A percentile compares a stretch with the other conserved stretches of the same genome.
phyloP scores from a whole-genome alignment of 2,329 filamentous ascomycete genomes.

The Claviceps pazoutovae region DNA sequence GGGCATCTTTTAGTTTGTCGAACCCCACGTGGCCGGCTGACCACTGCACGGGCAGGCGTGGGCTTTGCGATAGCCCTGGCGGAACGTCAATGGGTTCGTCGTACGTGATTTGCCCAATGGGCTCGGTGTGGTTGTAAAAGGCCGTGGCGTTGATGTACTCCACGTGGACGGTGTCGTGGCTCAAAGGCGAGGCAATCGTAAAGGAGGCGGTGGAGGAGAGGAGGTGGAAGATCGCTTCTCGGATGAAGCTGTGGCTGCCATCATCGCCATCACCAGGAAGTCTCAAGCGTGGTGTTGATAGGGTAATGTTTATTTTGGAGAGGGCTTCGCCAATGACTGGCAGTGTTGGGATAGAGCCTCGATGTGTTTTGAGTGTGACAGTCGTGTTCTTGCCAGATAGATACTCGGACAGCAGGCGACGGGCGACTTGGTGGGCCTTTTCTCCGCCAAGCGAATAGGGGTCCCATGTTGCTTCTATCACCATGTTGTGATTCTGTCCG shows the following conservation, averaged over 20 bases:
- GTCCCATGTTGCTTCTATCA: constrained; percentile 60
- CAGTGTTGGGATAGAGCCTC: constrained; percentile 57
- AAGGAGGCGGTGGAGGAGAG: constrained; percentile 79
- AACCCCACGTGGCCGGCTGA: constrained; percentile 65
- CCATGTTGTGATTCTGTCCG: constrained; percentile 59
- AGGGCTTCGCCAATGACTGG: constrained; percentile 61
- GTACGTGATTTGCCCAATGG: constrained; percentile 65
- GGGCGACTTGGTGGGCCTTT: constrained; percentile 47
- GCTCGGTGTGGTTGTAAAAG: constrained; percentile 66
- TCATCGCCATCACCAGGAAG: constrained; percentile 30
- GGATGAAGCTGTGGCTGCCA: constrained; percentile 53
- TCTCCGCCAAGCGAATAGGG: constrained; percentile 48
- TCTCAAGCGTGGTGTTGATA: constrained; percentile 55
- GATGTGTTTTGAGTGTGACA: constrained; percentile 58
- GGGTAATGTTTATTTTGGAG: constrained; percentile 54
- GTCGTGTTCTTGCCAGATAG: constrained; percentile 79
- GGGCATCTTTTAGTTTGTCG: constrained; percentile 61
- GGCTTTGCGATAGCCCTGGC: constrained; percentile 59
- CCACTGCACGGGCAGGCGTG: constrained; percentile 72
- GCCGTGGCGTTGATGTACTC: constrained; percentile 74
- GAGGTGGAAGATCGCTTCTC: constrained; percentile 74
- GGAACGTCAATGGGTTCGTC: constrained; percentile 60
- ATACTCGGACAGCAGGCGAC: constrained; percentile 69
- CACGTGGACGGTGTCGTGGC: constrained; percentile 59
- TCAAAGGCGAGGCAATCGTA: constrained; percentile 64